Base-by-base conservation (phyloP, 768 basidiomycete genomes). In the Postia placenta region DNA sequence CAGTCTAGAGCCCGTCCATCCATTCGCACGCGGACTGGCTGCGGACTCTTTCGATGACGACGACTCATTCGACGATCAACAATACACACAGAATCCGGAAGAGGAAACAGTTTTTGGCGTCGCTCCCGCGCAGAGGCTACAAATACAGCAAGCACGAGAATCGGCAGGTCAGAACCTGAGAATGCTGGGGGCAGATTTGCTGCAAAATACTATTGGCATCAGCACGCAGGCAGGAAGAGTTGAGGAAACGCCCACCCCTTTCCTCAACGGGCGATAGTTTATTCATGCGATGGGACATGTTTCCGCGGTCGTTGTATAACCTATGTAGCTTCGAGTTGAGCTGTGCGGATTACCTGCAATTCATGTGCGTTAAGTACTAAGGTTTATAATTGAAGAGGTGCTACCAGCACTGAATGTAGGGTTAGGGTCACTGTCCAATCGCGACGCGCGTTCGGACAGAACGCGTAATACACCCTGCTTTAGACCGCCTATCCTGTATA, bases 81-180 rank as follows among this genome's bases (percentile, higher is more conserved):
- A 61, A 43, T 68, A 69, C 30, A 58, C 54, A 11, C 67, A 61
- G n/a, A 65, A 61, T 35, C 60, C 53, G 22, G 69, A 73, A 43
- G 80, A 82, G 57, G 83, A 87, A 63, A 87, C 87, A 11, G 65
- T 88, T 47, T 88, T 89, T 65, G 87, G 87, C 14, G 76, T 80
- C 11, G 74, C 75, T 7, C 81, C 80, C 35, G 76, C 71, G 28
- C 55, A 58, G 54, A 27, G 52, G 24, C 23, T 54, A 43, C 54
- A 38, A 48, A 46, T 50, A 42, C 49, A 44, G 44, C 38, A 43
- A 15, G 36, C 15, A 26, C 27, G 46, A 36, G 51, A 43, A 12
- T 49, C 44, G 14, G n/a, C n/a, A n/a, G 48, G 50, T 12, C 64
- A 63, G 14, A 62, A 71, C 43, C 54, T 86, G 53, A 69, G 71